Evolutionary conservation across 106 monocot genomes (phyloP).

Genomic region (Gastrodia elata): DNA sequence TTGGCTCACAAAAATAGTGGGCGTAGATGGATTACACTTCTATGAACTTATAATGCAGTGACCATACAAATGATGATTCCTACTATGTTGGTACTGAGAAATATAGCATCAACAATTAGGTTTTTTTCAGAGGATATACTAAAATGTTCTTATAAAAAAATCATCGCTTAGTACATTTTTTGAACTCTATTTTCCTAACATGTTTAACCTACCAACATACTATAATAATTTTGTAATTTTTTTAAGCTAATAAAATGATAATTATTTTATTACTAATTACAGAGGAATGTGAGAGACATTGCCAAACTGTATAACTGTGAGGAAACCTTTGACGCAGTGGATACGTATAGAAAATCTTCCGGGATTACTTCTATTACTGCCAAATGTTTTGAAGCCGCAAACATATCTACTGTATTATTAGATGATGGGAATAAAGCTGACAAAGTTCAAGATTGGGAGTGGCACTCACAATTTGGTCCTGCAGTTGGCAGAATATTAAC

Average conservation of each 20-base stretch:
- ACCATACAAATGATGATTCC: too few species aligned
- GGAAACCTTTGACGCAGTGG: slow-evolving; percentile 44
- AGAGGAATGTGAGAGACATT: slow-evolving; percentile 88
- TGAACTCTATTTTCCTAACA: too few species aligned
- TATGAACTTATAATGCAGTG: too few species aligned
- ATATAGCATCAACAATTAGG: too few species aligned
- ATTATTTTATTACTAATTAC: slow-evolving; percentile 7
- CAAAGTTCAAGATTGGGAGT: slow-evolving; percentile 81
- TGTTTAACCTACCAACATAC: background rate
- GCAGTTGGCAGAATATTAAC: slow-evolving; percentile 75
- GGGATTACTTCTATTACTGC: slow-evolving; percentile 46
- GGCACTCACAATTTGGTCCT: slow-evolving; percentile 57
- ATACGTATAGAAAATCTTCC: slow-evolving; percentile 40
- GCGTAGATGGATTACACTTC: too few species aligned
- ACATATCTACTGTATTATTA: slow-evolving; percentile 62
- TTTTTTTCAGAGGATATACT: too few species aligned
- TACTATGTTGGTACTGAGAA: too few species aligned
- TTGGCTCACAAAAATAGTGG: too few species aligned
- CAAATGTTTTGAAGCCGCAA: slow-evolving; percentile 76
- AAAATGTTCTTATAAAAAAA: too few species aligned
- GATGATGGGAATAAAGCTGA: slow-evolving; percentile 84
- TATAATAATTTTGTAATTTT: background rate
- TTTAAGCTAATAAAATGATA: background rate
- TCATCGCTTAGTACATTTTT: too few species aligned
- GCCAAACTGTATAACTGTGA: slow-evolving; percentile 64